Percentiles rank a stretch among this genome's conserved stretches.
Conservation (phyloP, 1,284 basidiomycete species). For the Neolentinus lepideus region DNA sequence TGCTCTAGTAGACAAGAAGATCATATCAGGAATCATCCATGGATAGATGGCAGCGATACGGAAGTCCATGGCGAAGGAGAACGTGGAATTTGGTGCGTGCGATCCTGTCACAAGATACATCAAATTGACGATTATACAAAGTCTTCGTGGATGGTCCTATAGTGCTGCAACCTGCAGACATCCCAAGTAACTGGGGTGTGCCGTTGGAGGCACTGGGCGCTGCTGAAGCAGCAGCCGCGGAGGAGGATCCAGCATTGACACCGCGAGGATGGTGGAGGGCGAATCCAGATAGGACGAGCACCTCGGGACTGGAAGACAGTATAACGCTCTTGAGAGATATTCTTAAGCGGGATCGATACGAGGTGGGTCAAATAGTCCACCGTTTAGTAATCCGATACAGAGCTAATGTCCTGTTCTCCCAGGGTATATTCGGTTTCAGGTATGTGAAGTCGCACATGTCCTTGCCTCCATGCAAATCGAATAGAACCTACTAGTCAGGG, state of each 20-base stretch:
- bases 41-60: conserved; percentile 66
- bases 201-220: conserved; percentile 42
- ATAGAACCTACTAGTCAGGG: conserved; percentile 54
- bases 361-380: conserved; percentile 30
- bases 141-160: conserved; percentile 81
- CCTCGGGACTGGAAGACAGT: conserved; percentile 56
- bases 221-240: conserved; percentile 39
- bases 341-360: conserved; percentile 44
- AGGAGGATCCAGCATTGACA: conserved; percentile 51
- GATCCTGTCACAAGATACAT: neutral
- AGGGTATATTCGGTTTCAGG: conserved; percentile 86
- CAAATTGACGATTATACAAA: conserved; percentile 20
- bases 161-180: conserved; percentile 65
- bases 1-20: too few species aligned
- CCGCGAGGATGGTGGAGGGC: conserved; percentile 79
- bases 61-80: conserved; percentile 50
- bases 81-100: conserved; percentile 60
- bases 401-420: neutral
- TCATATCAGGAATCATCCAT: neutral
- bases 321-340: conserved; percentile 38
- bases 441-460: conserved; percentile 15
- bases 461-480: neutral
- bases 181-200: conserved; percentile 35
- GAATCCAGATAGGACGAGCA: conserved; percentile 40
- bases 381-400: neutral